Percentiles rank a stretch among this genome's conserved stretches.
Conservation (phyloP, 1,139 yeast genomes). For the Blastobotrys raffinosifermentans region DNA sequence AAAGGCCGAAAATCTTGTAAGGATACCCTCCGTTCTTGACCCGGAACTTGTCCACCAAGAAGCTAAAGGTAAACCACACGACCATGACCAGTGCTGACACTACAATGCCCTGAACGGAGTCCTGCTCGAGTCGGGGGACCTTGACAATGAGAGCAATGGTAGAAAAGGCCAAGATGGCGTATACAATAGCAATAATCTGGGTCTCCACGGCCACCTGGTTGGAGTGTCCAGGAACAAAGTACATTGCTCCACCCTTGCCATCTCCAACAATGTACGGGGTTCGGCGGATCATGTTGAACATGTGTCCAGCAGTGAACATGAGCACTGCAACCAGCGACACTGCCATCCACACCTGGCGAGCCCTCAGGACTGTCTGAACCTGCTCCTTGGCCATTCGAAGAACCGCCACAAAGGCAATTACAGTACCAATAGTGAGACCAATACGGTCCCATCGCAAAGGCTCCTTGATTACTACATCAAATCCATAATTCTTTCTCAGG, state of each 20-base stretch:
- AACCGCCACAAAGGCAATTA: constrained; percentile 27
- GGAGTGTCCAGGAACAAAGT: constrained; percentile 65
- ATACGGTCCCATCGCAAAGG: constrained; percentile 54
- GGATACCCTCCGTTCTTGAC: constrained; percentile 57
- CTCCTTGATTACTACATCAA: constrained; percentile 42
- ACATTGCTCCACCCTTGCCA: constrained; percentile 51
- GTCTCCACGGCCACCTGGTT: constrained; percentile 62
- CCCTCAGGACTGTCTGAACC: constrained; percentile 31
- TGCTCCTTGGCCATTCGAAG: constrained; percentile 30
- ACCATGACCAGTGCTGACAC: constrained; percentile 38
- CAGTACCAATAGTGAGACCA: constrained; percentile 36
- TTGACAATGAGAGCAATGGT: constrained; percentile 44
- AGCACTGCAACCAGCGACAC: constrained; percentile 54
- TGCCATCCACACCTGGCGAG: constrained; percentile 62
- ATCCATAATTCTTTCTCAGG: constrained; percentile 39
- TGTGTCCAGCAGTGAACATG: constrained; percentile 80
- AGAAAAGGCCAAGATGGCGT: constrained; percentile 36
- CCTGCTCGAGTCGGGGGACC: constrained; percentile 41
- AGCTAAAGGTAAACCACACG: constrained; percentile 45
- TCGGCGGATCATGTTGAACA: constrained; percentile 84
- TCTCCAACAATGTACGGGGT: constrained; percentile 62
- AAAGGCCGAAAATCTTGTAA: constrained; percentile 36
- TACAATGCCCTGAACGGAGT: constrained; percentile 41
- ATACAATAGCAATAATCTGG: constrained; percentile 40
- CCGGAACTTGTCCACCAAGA: constrained; percentile 46